These are phyloP conservation scores for Plectosphaerella sp. DNA, from an alignment of 2,329 filamentous ascomycete species.

Conservation along the genomic window DNA sequence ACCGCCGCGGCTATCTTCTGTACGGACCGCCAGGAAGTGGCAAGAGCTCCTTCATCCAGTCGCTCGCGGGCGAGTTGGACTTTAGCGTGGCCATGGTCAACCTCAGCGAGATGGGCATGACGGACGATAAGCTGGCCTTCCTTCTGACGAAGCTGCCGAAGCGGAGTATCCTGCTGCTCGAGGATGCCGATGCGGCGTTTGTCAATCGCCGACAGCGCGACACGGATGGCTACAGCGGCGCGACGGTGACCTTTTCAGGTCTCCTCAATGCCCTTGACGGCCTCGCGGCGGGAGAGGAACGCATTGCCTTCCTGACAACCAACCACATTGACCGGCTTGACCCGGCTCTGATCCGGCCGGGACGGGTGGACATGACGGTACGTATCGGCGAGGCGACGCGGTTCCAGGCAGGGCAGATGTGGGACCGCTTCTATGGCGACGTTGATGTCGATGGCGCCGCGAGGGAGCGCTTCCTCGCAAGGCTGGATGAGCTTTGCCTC, in stretches of 20 bases:
- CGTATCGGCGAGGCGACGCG: slow-evolving; percentile 82
- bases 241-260: slow-evolving; percentile 91
- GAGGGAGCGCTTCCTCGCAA: slow-evolving; percentile 65
- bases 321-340: slow-evolving; percentile 91
- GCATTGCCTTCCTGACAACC: slow-evolving; percentile 89
- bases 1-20: slow-evolving; percentile 81
- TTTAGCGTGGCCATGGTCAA: slow-evolving; percentile 93
- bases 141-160: slow-evolving; percentile 81
- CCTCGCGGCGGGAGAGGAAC: slow-evolving; percentile 89
- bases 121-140: slow-evolving; percentile 82
- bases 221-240: slow-evolving; percentile 77
- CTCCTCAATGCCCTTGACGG: slow-evolving; percentile 83
- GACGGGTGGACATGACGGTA: slow-evolving; percentile 89
- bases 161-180: slow-evolving; percentile 75
- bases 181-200: slow-evolving; percentile 91
- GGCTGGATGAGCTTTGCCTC: slow-evolving; percentile 65
- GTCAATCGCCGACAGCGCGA: slow-evolving; percentile 74
- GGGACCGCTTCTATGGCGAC: slow-evolving; percentile 92
- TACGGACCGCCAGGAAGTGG: slow-evolving; percentile 88
- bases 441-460: slow-evolving; percentile 61
- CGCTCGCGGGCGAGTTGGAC: slow-evolving; percentile 85
- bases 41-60: slow-evolving; percentile 95
- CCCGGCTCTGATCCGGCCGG: slow-evolving; percentile 83
- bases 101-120: slow-evolving; percentile 82
- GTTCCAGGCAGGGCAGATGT: slow-evolving; percentile 81